Evolutionary conservation across 2,329 filamentous ascomycete species (phyloP).

Genomic region (Parascedosporium putredinis): DNA sequence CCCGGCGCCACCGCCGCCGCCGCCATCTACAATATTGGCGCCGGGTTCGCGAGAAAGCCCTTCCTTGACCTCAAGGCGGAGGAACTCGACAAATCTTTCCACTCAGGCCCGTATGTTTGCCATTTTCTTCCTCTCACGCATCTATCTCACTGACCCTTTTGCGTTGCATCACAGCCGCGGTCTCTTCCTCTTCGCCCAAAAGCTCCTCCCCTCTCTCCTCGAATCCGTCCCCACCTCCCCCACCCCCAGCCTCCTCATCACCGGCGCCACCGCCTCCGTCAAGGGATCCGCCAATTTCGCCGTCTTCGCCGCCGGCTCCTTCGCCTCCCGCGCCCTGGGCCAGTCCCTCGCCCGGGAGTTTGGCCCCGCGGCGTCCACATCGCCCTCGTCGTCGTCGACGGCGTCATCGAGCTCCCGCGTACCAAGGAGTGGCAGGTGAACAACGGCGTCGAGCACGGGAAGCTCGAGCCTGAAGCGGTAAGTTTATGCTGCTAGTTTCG

Average conservation of each 20-base stretch:
- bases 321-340: conserved; percentile 61
- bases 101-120: conserved; percentile 36
- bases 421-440: conserved; percentile 44
- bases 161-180: conserved; percentile 42
- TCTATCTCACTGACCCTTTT: neutral
- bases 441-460: conserved; percentile 40
- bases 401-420: conserved; percentile 70
- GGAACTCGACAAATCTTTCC: conserved; percentile 37
- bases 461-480: conserved; percentile 66
- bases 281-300: conserved; percentile 61
- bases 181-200: conserved; percentile 67
- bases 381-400: conserved; percentile 72
- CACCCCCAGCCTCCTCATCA: conserved; percentile 74
- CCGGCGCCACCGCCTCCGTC: conserved; percentile 72
- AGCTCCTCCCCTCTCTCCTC: conserved; percentile 59
- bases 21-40: conserved; percentile 60
- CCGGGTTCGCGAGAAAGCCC: conserved; percentile 39
- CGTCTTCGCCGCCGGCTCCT: conserved; percentile 70
- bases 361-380: conserved; percentile 74
- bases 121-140: neutral
- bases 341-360: conserved; percentile 77
- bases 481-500: conserved; percentile 22
- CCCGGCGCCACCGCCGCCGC: conserved; percentile 45
- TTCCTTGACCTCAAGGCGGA: conserved; percentile 45
- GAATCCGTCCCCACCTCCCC: conserved; percentile 42